Base-by-base conservation (phyloP, 441 rosid species). In the Gossypium laxum region DNA sequence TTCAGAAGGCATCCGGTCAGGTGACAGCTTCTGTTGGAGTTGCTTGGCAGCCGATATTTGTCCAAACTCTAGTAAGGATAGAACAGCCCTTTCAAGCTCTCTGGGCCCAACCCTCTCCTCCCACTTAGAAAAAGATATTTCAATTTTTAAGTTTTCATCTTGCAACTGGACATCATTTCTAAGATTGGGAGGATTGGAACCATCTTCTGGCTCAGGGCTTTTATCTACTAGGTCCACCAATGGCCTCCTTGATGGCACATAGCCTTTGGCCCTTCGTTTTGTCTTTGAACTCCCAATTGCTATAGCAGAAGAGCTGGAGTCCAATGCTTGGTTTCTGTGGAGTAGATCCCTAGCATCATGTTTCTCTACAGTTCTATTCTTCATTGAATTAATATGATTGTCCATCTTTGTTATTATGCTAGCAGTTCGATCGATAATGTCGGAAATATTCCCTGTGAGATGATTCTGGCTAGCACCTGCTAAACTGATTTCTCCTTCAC, bases 41-140 rank as follows among this genome's bases (percentile, higher is more conserved):
- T 95, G 97, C 85, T 91, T 95, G 60, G 98, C 93, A 79, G 99
- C 99, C 72, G 90, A 72, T 76, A 88, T 86, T 83, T 92, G 98
- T 76, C 98, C 99, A 82, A 92, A 91, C 82, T 95, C 99, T 80
- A 95, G 77, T 32, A 95, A 82, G 66, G 94, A 91, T 43, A 95
- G 89, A 78, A 92, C 98, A 70, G 98, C 99, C 71, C 92, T 88
- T 83, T 95, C 98, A 81, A 89, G 77, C 79, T 92, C 99, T 41
- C 82, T 93, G 58, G 91, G 86, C 74, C 87, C 97, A 72, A 95
- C 85, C 78, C 90, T 83, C 79, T 95, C 99, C 83, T 89, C 98
- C 97, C 99, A 95, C 75, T 86, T 95, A 52, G 97, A 91, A 69
- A 91, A 84, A 14, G 97, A 86, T 69, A 85, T 78, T 71, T 92